Base-by-base conservation (phyloP, 2,329 filamentous ascomycete species). In the Arachnomyces sp. region DNA sequence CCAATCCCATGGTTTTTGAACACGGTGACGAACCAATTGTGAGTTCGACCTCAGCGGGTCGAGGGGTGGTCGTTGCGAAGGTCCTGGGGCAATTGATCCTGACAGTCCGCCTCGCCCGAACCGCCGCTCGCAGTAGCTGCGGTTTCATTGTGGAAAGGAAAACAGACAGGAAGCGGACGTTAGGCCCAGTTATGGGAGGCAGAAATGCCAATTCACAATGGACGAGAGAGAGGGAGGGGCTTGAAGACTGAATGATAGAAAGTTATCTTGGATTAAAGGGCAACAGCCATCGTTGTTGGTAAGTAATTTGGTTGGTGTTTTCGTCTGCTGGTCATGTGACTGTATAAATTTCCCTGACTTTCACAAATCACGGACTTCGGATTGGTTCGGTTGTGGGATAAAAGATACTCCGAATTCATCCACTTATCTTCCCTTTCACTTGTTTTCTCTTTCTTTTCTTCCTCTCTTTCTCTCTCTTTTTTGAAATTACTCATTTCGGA, bases 1-100 rank as follows among this genome's bases (percentile, higher is more conserved):
- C 8, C 14, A 28, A 71, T 73, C 59, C 80, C 89, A 66, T 87
- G 74, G 74, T 88, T 13, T 9, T 37, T 32, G 7, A 17, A 34
- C 14, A 38, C 28, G 39, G 39, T 34, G 40, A 68, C 78, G 60
- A 70, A 93, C 86, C 87, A 74, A 95, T 80, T 61, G 90, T 98
- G 67, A 98, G 80, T 77, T 95, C 88, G 61, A 98, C 89, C 74
- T 96, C 88, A 55, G 88, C 90, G 56, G 78, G 78, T 66, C 87
- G 80, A 68, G 77, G 78, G 60, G 77, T 69, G 53, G 86, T 88
- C 57, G 82, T 84, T 68, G 84, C 78, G 74, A 98, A 95, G 59
- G 84, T 72, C 71, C 88, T 81, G 65, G 80, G 74, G 68, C 77
- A 77, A 63, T 71, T 71, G 64, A 67, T 61, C 57, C 67, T 65